Evolutionary conservation across 2,329 filamentous ascomycete species (phyloP), one percentile per base, ranked within the genome.

Genomic region (Sclerotinia trifoliorum): DNA sequence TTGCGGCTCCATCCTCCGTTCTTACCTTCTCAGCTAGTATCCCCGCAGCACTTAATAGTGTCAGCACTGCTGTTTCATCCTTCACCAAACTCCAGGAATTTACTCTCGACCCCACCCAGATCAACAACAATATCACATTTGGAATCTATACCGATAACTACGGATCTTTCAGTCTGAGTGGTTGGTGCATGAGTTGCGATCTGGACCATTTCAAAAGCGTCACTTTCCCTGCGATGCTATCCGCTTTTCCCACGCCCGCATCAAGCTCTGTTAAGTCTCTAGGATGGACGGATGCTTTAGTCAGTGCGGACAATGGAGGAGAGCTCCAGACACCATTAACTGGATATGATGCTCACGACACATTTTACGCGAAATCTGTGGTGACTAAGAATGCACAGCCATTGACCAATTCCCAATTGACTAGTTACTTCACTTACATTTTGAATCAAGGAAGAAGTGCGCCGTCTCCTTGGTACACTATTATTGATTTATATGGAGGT

Each of bases 71-170:
- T 8, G 51, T 57, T 29, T 48, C 26, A 4, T 44, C 68, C n/a
- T 67, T 69, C 55, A 24, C 35, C n/a, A 67, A 67, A 46, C 65
- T 69, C 7, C 68, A 69, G 32, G 42, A 49, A 11, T 52, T 58
- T 29, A 54, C 51, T 15, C 56, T 56, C 17, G 55, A 69, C 29
- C 6, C 66, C 13, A 19, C 21, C 29, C n/a, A 32, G 8, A 74
- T 81, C 35, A 79, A 80, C 62, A 73, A 75, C 68, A 79, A 79
- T 49, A 73, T 81, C 49, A 78, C 78, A 1, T 77, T 80, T 44
- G 79, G 80, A 19, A 76, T 80, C 67, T 80, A 81, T 71, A 74
- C 80, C 44, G 78, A 81, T 66, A 77, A 75, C 29, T 76, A 76
- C n/a, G 51, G 61, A 15, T 54, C 56, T 19, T 80, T 78, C 74